A percentile compares a stretch with the other conserved stretches of the same genome.
Conservation (phyloP, 2,329 filamentous ascomycete genomes). For the Xylariaceae sp. region DNA sequence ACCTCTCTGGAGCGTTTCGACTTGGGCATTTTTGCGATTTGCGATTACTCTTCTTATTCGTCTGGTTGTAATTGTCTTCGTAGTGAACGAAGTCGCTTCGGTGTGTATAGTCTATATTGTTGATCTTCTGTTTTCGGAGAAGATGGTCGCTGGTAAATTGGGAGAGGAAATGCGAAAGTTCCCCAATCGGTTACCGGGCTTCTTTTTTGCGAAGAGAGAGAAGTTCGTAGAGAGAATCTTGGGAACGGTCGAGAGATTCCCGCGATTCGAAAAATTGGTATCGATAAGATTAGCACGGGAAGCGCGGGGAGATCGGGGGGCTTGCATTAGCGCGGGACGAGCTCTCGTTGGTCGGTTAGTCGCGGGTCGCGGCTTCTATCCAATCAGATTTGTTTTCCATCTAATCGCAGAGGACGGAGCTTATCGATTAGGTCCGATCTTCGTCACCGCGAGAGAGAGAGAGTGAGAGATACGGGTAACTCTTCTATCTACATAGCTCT, state of each 20-base stretch:
- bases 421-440: neutral
- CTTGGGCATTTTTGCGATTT: slow-evolving; percentile 69
- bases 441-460: neutral
- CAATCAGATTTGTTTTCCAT: neutral
- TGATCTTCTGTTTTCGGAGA: neutral
- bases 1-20: slow-evolving; percentile 89
- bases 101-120: neutral
- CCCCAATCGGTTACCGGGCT: neutral
- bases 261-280: slow-evolving; percentile 22
- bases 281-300: slow-evolving; percentile 21
- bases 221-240: neutral
- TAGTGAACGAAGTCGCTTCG: neutral
- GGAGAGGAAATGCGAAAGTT: neutral
- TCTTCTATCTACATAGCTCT: neutral
- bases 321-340: slow-evolving; percentile 1
- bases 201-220: neutral
- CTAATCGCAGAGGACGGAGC: neutral
- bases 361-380: too few relatives aligned
- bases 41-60: neutral
- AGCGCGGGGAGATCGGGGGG: too few relatives aligned
- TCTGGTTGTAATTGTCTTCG: neutral
- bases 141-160: neutral
- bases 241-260: neutral
- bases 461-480: neutral
- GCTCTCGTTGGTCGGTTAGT: neutral